Evolutionary conservation across 495 filamentous ascomycete genomes (phyloP), one percentile per base, ranked within the genome.

Genomic region (Penicillium robsamsonii): DNA sequence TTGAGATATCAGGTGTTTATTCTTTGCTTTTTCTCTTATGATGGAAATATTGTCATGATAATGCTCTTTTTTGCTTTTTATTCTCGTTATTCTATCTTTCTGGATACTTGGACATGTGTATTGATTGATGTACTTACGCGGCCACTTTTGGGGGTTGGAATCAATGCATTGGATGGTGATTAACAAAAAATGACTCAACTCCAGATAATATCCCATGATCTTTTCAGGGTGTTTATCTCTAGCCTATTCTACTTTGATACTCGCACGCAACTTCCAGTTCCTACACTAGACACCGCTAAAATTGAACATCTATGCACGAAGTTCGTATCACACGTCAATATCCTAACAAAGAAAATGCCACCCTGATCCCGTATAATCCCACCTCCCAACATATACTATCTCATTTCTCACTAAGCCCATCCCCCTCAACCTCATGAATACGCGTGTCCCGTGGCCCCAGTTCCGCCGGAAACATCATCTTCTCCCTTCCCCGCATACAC

Each of bases 41-140:
- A 46, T 59, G 50, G 53, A 49, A 43, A 49, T 43, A 49, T 59
- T 37, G 40, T 48, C 33, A 47, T 17, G 50, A 46, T 54, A 33
- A 33, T 51, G 43, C 42, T 35, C 13, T 46, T 43, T 18, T 31
- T 22, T 40, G 2, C 35, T 41, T 29, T 40, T 51, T 17, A 50
- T 41, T 35, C 25, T 30, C 24, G 35, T 29, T 51, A 25, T 8
- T 25, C 15, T 50, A 18, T 35, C 10, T 3, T 37, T 18, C 29
- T 29, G 13, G 30, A 24, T 37, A 46, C 13, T 22, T 54, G 42
- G 22, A 46, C 30, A 46, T 54, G 31, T 54, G 20, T 46, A 12
- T 42, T 46, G 42, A 54, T 54, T 42, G 42, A 54, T 46, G 41
- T 54, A 54, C 10, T 45, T 46, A 46, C 29, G 42, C 22, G 30